These are phyloP conservation scores for Trichoderma erinaceum DNA, from an alignment of 495 filamentous ascomycete genomes.

Conservation along the genomic window DNA sequence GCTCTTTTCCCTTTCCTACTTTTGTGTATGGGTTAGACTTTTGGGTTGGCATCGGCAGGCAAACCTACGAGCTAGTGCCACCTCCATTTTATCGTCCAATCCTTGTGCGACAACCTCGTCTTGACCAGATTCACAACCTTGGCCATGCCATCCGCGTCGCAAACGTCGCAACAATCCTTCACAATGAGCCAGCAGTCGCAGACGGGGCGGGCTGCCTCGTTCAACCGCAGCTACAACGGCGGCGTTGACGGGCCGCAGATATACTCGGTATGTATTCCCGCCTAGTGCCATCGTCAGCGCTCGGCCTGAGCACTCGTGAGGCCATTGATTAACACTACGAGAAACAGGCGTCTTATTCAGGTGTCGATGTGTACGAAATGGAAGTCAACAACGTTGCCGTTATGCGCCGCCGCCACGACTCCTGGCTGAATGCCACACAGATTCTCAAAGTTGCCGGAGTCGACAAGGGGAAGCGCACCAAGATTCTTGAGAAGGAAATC, in stretches of 20 bases:
- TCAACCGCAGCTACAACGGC: constrained; percentile 37
- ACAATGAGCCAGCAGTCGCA: constrained; percentile 43
- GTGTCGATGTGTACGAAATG: constrained; percentile 95
- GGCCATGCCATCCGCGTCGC: constrained; percentile 34
- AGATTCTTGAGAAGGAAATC: constrained; percentile 96
- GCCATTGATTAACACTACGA: not conserved
- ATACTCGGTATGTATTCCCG: constrained; percentile 57
- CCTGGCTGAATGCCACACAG: constrained; percentile 95
- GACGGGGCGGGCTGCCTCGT: constrained; percentile 22
- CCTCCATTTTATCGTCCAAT: not conserved
- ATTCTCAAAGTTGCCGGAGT: constrained; percentile 95
- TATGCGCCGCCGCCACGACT: constrained; percentile 86
- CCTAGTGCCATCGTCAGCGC: not conserved
- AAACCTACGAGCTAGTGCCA: not conserved
- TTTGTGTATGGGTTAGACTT: not conserved
- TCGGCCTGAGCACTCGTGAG: not conserved
- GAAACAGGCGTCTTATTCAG: constrained; percentile 82
- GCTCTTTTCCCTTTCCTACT: not conserved
- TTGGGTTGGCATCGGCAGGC: not conserved
- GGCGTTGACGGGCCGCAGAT: constrained; percentile 63
- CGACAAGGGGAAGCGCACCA: constrained; percentile 93
- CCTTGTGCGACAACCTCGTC: constrained; percentile 20
- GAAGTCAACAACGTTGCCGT: constrained; percentile 85
- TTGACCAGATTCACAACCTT: constrained; percentile 32
- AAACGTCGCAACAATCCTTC: constrained; percentile 46